phyloP scores from a whole-genome alignment of 345 rosid genomes.

The Citrus trifoliata region DNA sequence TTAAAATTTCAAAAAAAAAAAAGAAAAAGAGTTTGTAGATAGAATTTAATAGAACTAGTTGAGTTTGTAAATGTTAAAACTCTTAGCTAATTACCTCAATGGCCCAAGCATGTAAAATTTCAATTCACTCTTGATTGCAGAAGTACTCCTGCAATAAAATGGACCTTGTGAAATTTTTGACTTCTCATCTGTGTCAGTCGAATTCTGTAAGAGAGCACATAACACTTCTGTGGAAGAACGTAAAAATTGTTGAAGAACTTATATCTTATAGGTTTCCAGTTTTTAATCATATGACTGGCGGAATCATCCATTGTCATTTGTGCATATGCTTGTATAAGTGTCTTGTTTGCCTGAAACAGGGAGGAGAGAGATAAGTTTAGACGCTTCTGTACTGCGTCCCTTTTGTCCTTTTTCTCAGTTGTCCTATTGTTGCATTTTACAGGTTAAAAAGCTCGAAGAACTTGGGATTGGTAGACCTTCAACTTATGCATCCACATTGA shows the following conservation, averaged over 20 bases:
- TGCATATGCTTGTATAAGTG: not conserved
- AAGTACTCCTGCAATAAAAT: not conserved
- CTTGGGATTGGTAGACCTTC: constrained; percentile 99
- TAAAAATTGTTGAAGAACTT: not conserved
- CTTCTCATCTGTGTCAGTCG: not conserved
- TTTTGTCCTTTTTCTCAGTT: not conserved
- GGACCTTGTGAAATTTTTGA: not conserved
- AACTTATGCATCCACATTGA: constrained; percentile 85
- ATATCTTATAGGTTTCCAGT: not conserved
- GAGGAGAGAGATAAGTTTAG: not conserved
- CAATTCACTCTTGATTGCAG: not conserved
- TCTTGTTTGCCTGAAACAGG: constrained; percentile 4
- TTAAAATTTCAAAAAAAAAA: not conserved
- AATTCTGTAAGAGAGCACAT: not conserved
- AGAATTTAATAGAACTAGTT: not conserved
- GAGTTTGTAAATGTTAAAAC: not conserved
- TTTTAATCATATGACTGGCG: not conserved
- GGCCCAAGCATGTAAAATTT: not conserved
- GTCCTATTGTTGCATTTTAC: constrained; percentile 24
- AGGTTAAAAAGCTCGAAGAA: constrained; percentile 97
- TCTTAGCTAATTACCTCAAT: not conserved
- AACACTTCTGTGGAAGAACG: not conserved
- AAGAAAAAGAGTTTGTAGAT: not conserved
- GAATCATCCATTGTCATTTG: not conserved
- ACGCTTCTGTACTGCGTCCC: not conserved